Conservation (phyloP, 179 eudicot species). For the Patellifolia procumbens region DNA sequence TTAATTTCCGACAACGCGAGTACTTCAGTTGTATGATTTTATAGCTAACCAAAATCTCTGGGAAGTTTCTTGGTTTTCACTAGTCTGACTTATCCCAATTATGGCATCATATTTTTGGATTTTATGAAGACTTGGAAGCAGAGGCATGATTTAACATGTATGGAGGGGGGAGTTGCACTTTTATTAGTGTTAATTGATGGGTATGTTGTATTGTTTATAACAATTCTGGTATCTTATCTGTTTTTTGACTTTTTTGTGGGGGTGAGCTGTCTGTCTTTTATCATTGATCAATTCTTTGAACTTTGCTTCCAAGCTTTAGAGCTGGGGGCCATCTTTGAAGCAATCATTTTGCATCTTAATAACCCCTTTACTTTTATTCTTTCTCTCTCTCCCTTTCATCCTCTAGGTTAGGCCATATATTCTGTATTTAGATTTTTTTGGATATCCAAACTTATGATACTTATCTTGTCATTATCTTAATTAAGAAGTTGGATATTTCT, state of each 20-base stretch:
- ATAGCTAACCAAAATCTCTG: background rate
- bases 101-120: background rate
- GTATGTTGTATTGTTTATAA: constrained; percentile 7
- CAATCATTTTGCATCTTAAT: constrained; percentile 23
- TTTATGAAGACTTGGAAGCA: background rate
- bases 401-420: background rate
- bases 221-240: constrained; percentile 33
- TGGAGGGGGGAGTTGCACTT: constrained; percentile 2
- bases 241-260: constrained; percentile 31
- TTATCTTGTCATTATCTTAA: background rate
- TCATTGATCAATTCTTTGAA: constrained; percentile 29
- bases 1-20: no score
- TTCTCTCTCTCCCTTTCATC: background rate
- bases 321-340: constrained; percentile 28
- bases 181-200: constrained; percentile 12
- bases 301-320: constrained; percentile 32
- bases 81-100: background rate
- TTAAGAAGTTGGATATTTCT: no score
- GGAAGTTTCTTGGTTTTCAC: background rate
- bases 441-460: background rate
- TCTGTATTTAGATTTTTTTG: background rate
- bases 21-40: background rate
- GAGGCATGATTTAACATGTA: constrained; percentile 11
- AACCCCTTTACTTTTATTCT: constrained; percentile 10
- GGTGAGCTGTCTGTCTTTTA: constrained; percentile 27